Conservation (phyloP, 2,329 filamentous ascomycete species). For the Akanthomyces dipterigenus region DNA sequence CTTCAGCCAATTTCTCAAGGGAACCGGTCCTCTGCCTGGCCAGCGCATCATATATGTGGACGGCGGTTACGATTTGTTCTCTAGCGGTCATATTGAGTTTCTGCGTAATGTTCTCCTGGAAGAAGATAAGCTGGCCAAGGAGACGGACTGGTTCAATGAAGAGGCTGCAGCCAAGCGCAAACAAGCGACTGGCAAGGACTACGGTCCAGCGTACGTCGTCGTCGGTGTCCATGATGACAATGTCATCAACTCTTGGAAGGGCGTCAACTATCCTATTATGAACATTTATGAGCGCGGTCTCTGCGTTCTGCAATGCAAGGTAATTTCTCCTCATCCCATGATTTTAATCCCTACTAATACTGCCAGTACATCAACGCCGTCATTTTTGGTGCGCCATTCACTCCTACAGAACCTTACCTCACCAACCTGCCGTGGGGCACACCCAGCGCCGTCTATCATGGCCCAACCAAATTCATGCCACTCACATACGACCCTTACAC, state of each 20-base stretch:
- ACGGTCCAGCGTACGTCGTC: conserved; percentile 78
- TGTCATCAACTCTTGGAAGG: conserved; percentile 95
- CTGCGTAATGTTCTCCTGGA: conserved; percentile 66
- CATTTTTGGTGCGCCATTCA: conserved; percentile 85
- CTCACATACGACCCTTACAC: conserved; percentile 73
- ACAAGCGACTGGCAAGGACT: conserved; percentile 60
- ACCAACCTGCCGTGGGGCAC: conserved; percentile 64
- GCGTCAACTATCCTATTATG: conserved; percentile 98
- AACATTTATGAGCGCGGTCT: conserved; percentile 95
- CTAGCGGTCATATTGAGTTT: conserved; percentile 94
- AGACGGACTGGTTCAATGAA: conserved; percentile 68
- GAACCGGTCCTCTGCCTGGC: conserved; percentile 63
- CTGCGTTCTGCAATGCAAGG: conserved; percentile 90
- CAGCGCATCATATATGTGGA: conserved; percentile 93
- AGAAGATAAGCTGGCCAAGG: conserved; percentile 62
- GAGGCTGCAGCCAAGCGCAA: conserved; percentile 57
- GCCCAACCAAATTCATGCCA: conserved; percentile 88
- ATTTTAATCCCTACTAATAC: conserved; percentile 15
- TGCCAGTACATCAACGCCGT: conserved; percentile 76
- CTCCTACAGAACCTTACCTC: conserved; percentile 74
- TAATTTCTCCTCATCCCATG: conserved; percentile 33
- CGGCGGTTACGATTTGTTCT: conserved; percentile 94
- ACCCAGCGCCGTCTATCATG: conserved; percentile 84
- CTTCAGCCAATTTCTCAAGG: conserved; percentile 63
- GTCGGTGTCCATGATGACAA: conserved; percentile 91